phyloP scores from a whole-genome alignment of 2,329 filamentous ascomycete genomes.

The Cordyceps fumosorosea region DNA sequence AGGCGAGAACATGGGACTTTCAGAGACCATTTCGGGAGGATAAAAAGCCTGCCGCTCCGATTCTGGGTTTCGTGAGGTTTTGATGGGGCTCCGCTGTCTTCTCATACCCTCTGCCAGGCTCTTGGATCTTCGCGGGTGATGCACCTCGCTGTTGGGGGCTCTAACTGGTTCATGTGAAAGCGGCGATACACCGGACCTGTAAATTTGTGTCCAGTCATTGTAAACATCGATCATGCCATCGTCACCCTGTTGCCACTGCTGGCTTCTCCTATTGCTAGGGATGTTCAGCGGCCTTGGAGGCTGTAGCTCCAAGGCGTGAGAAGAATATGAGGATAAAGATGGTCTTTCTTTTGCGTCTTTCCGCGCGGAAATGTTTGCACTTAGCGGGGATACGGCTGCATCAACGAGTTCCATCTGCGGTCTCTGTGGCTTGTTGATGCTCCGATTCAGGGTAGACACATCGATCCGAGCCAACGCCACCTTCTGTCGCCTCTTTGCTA shows the following conservation, averaged over 20 bases:
- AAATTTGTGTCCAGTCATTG: slow-evolving; percentile 21
- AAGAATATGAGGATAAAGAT: slow-evolving; percentile 22
- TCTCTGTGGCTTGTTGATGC: background rate
- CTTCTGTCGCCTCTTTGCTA: slow-evolving; percentile 27
- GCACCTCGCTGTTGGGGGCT: slow-evolving; percentile 15
- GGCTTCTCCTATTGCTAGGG: background rate
- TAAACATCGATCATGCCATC: slow-evolving; percentile 19
- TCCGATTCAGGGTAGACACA: background rate
- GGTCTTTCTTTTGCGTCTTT: slow-evolving; percentile 16
- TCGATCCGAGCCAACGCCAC: background rate
- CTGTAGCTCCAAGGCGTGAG: slow-evolving; percentile 14
- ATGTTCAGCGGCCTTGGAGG: slow-evolving; percentile 20
- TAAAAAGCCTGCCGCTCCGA: slow-evolving; percentile 13
- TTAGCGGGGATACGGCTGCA: slow-evolving; percentile 23
- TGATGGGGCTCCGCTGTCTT: background rate
- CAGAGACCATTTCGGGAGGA: slow-evolving; percentile 13
- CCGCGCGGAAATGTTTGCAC: slow-evolving; percentile 13
- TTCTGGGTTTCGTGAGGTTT: slow-evolving; percentile 11
- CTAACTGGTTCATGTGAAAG: slow-evolving; percentile 14
- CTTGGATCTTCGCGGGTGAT: slow-evolving; percentile 23
- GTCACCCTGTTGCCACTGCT: slow-evolving; percentile 17
- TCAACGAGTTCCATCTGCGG: slow-evolving; percentile 10
- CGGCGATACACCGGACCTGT: slow-evolving; percentile 17
- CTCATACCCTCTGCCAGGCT: slow-evolving; percentile 22
- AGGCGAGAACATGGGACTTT: slow-evolving; percentile 33